Base-by-base conservation (phyloP, 331 rosid species). In the Rosa hybrid region DNA sequence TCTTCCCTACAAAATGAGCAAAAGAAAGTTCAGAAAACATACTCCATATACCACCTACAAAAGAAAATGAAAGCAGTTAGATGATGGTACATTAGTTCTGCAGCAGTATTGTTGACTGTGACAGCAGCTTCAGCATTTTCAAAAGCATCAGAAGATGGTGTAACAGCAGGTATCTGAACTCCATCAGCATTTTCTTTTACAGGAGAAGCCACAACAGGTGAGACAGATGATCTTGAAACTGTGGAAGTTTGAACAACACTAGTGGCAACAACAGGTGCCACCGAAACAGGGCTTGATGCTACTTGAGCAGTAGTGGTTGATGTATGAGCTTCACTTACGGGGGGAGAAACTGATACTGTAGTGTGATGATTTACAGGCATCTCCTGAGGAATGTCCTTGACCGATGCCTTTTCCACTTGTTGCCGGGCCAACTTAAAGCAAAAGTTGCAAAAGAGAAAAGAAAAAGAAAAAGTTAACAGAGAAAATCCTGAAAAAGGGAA, bases 361-460 rank as follows among this genome's bases (percentile, higher is more conserved):
- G 83, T 79, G 69, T 62, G 87, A 81, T 86, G 83, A 86, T 39
- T 77, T 46, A 60, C 48, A 41, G 56, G 16, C 62, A 62, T 48
- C 67, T 86, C 88, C 54, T 77, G 84, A 60, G 57, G 84, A 74
- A 86, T 74, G 81, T 88, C 94, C 78, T 82, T 80, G 67, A 86
- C 80, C 82, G 87, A 74, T 63, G 77, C 85, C 79, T 89, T 90
- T 78, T 86, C 95, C 65, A 83, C 88, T 88, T 88, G 92, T 80
- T 90, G 91, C 44, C 98, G 97, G 60, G 94, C 97, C 94, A 92
- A 89, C 98, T 94, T 77, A 64, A 86, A 77, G 64, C 38, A 72
- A 78, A 72, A 72, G 70, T 71, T 64, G 79, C 81, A 82, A 70
- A 82, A 77, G 84, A 82, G 25, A 60, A 41, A 14, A n/a, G 17